Evolutionary conservation across 306 rosid species (phyloP), one percentile per base, ranked within the genome.

Genomic region (Inga leiocalycina): DNA sequence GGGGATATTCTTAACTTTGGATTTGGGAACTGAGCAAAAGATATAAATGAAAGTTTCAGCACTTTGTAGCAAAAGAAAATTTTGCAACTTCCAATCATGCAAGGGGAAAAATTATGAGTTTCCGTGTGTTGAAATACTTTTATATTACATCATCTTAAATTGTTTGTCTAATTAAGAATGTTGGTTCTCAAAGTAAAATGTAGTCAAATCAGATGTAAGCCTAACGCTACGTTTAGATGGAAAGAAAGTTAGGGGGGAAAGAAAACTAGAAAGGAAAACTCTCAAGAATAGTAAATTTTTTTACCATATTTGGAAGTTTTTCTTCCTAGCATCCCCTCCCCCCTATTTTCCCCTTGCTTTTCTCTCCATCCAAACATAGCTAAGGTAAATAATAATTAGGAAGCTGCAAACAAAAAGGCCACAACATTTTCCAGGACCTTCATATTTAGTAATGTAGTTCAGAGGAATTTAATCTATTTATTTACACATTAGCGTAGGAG

Each of bases 401-500:
- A 35, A 48, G 15, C 24, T 15, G 57, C 41, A 70, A 70, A 19
- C 24, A 30, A 70, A 61, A 83, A 62, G 44, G 66, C 64, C 75
- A 44, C 44, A 72, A 70, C 66, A 76, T 69, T 41, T 74, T 74
- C 34, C 49, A 74, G 76, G 82, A 83, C 45, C 43, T 44, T 59
- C 75, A 41, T 43, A 61, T 74, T 27, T 34, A 67, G 4, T 43
- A 66, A 73, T 75, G 68, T 65, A 61, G 35, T 44, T 9, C 20
- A 19, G 24, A 37, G 56, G 80, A 62, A 17, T 52, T 81, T 34
- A 49, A 57, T 27, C 16, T 79, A 80, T 71, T 77, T 27, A 37
- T 17, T 54, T 61, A 62, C 12, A 41, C 59, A 69, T 68, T 34
- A 75, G n/a, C 12, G 44, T 43, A 46, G 54, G 44, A 69, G 75